A percentile compares a stretch with the other conserved stretches of the same genome.
These are phyloP conservation scores for Eutypa lata DNA, from an alignment of 2,329 filamentous ascomycete species.

Conservation along the genomic window DNA sequence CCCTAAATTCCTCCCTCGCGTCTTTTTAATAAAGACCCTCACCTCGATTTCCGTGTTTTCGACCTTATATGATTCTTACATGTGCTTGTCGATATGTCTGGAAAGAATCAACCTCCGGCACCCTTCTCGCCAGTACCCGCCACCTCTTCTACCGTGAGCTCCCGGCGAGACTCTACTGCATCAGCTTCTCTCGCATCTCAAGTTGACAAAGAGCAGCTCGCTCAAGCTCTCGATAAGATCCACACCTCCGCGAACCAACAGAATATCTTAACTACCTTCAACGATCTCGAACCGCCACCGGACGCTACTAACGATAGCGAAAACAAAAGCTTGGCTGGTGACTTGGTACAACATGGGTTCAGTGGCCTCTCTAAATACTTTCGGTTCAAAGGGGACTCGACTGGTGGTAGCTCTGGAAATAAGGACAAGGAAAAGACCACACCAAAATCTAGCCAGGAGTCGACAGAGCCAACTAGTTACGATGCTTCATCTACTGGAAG, in stretches of 20 bases:
- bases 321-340: constrained; percentile 66
- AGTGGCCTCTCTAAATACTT: constrained; percentile 74
- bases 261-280: constrained; percentile 84
- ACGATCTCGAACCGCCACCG: constrained; percentile 78
- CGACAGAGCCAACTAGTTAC: constrained; percentile 37
- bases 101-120: constrained; percentile 22
- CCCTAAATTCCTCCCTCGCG: no score
- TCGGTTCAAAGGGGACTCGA: constrained; percentile 79
- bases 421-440: constrained; percentile 16
- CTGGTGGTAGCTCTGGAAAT: constrained; percentile 48
- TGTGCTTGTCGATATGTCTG: constrained; percentile 25
- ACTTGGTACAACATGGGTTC: constrained; percentile 78
- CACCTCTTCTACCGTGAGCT: constrained; percentile 21
- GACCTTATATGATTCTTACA: background rate
- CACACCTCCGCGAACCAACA: constrained; percentile 86
- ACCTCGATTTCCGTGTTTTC: background rate
- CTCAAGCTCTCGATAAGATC: constrained; percentile 79
- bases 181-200: constrained; percentile 48
- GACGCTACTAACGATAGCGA: constrained; percentile 57
- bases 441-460: constrained; percentile 9
- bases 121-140: constrained; percentile 35
- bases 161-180: constrained; percentile 37
- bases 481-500: constrained; percentile 41
- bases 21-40: background rate
- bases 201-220: constrained; percentile 70